Evolutionary conservation across 495 filamentous ascomycete genomes (phyloP).

Genomic region (Trichoderma erinaceum): DNA sequence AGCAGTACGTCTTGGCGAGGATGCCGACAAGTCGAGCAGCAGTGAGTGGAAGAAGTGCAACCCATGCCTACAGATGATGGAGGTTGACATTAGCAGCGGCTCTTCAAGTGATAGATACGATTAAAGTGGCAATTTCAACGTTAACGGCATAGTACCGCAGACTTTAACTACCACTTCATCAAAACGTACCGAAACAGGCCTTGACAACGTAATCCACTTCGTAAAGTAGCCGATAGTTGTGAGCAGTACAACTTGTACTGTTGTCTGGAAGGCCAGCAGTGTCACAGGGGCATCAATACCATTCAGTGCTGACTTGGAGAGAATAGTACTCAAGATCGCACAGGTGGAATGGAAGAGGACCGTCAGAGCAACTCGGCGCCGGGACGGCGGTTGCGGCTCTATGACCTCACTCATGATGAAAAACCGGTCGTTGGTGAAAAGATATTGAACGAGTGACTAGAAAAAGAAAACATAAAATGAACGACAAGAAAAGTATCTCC

Average conservation of each 20-base stretch:
- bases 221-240: slow-evolving; percentile 18
- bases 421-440: not conserved
- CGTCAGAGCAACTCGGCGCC: slow-evolving; percentile 17
- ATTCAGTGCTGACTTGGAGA: slow-evolving; percentile 23
- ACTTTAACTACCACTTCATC: not conserved
- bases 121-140: too few relatives aligned
- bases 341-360: slow-evolving; percentile 23
- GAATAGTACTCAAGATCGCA: slow-evolving; percentile 22
- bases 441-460: not conserved
- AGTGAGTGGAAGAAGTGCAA: slow-evolving; percentile 20
- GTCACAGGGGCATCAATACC: slow-evolving; percentile 19
- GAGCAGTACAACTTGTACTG: slow-evolving; percentile 19
- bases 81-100: not conserved
- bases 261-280: slow-evolving; percentile 19
- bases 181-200: slow-evolving; percentile 17
- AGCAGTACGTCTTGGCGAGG: slow-evolving; percentile 23
- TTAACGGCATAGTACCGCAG: not conserved
- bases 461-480: not conserved
- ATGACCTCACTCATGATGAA: slow-evolving; percentile 1
- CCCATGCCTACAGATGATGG: slow-evolving; percentile 19
- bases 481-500: not conserved
- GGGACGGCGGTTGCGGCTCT: slow-evolving; percentile 4
- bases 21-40: slow-evolving; percentile 21
- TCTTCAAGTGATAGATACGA: not conserved
- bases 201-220: slow-evolving; percentile 19